Evolutionary conservation across 2,329 filamentous ascomycete species (phyloP).

Genomic region (Neonectria faginata): DNA sequence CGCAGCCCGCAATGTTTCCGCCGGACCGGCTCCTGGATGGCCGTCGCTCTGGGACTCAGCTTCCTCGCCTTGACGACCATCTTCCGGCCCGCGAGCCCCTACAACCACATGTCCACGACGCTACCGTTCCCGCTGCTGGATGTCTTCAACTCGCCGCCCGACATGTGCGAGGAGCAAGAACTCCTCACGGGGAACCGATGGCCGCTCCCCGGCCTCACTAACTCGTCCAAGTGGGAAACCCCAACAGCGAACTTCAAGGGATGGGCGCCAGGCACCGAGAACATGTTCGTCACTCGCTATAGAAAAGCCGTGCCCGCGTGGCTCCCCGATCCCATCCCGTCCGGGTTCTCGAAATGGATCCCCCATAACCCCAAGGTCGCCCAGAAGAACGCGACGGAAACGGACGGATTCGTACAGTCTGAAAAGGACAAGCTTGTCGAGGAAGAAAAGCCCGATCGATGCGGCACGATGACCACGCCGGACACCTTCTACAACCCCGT

Average conservation of each 20-base stretch:
- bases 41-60: slow-evolving; percentile 9
- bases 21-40: slow-evolving; percentile 25
- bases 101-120: slow-evolving; percentile 49
- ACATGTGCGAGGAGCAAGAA: slow-evolving; percentile 40
- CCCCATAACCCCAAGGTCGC: not conserved
- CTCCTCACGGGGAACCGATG: slow-evolving; percentile 39
- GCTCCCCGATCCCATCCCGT: slow-evolving; percentile 43
- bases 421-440: not conserved
- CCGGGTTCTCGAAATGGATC: slow-evolving; percentile 48
- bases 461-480: slow-evolving; percentile 12
- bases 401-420: not conserved
- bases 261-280: slow-evolving; percentile 48
- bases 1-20: slow-evolving; percentile 12
- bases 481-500: slow-evolving; percentile 53
- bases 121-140: slow-evolving; percentile 47
- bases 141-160: slow-evolving; percentile 39
- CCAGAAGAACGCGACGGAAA: not conserved
- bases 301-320: slow-evolving; percentile 43
- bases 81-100: slow-evolving; percentile 46
- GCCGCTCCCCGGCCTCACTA: slow-evolving; percentile 48
- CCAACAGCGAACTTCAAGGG: slow-evolving; percentile 45
- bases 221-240: slow-evolving; percentile 42
- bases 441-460: slow-evolving; percentile 20
- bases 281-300: slow-evolving; percentile 41
- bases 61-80: slow-evolving; percentile 37